Base-by-base conservation (phyloP, 345 rosid genomes). In the Moricandia moricandioides region DNA sequence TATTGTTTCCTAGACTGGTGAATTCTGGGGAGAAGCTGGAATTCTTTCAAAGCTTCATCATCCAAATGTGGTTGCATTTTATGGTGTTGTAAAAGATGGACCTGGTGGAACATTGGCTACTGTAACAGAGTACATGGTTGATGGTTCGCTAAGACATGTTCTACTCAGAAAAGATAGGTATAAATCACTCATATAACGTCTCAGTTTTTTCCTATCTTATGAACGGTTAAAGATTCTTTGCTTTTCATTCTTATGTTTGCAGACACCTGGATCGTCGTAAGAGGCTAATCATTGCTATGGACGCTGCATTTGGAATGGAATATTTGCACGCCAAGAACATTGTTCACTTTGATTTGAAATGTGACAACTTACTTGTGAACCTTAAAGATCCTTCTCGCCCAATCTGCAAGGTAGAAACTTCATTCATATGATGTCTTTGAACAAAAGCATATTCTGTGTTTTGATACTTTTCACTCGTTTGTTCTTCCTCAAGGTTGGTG, bases 221-320 rank as follows among this genome's bases (percentile, higher is more conserved):
- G 62, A 57, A 47, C 39, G 14, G 69, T 29, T 62, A 40, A 52
- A 51, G 70, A 72, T 27, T 63, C 13, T 7, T 61, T 62, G 70
- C 26, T 62, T 68, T 45, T 55, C 51, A 55, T 61, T 72, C 56
- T 39, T 34, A 70, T 57, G 69, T 75, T 57, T 35, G 8, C 83
- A 95, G 99, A 85, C 86, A 85, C 69, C 93, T 95, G 55, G 99
- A 95, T 84, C 94, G 85, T 29, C 89, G 92, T 54, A 92, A 92
- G 89, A 84, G 92, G 78, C 95, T 92, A 74, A 86, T 92, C 71
- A 90, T 95, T 75, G 99, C 98, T 62, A 89, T 95, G 98, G 99
- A 95, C 82, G 99, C 98, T 55, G 99, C 98, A 29, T 92, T 95
- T 80, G 99, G 99, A 68, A 95, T 95, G 98, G 98, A 95, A 77